Evolutionary conservation across 140 eudicot species (phyloP).

Genomic region (Senecio squalidus): DNA sequence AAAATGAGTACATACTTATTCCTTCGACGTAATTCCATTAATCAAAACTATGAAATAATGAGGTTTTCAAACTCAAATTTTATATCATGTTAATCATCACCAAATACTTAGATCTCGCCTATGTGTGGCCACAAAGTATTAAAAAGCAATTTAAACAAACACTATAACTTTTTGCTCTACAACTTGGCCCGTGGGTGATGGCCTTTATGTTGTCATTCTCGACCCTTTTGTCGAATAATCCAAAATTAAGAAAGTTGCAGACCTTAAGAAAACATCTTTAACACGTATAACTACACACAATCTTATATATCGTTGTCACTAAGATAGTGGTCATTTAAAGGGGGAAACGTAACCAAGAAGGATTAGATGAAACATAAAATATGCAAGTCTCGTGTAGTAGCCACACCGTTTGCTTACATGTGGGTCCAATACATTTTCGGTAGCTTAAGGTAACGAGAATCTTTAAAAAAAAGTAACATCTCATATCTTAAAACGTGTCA

Average conservation of each 20-base stretch:
- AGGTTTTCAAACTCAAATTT: background rate
- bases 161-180: slow-evolving; percentile 24
- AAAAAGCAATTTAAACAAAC: slow-evolving; percentile 9
- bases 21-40: slow-evolving; percentile 6
- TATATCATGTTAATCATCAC: background rate
- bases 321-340: slow-evolving; percentile 9
- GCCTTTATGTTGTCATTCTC: slow-evolving; percentile 22
- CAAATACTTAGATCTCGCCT: background rate
- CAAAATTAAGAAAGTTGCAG: slow-evolving; percentile 2
- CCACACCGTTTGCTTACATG: background rate
- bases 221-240: background rate
- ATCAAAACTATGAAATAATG: slow-evolving; percentile 1
- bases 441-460: background rate
- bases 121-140: slow-evolving; percentile 7
- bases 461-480: too few relatives aligned
- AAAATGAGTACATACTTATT: background rate
- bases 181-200: slow-evolving; percentile 12
- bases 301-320: background rate
- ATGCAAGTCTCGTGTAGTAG: background rate
- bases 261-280: background rate
- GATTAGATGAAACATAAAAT: background rate
- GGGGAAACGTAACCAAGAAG: slow-evolving; percentile 3
- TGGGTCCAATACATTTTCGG: background rate
- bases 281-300: background rate
- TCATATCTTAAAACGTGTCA: too few relatives aligned